These are phyloP conservation scores for Podospora pseudopauciseta DNA, from an alignment of 495 filamentous ascomycete species.

Conservation along the genomic window DNA sequence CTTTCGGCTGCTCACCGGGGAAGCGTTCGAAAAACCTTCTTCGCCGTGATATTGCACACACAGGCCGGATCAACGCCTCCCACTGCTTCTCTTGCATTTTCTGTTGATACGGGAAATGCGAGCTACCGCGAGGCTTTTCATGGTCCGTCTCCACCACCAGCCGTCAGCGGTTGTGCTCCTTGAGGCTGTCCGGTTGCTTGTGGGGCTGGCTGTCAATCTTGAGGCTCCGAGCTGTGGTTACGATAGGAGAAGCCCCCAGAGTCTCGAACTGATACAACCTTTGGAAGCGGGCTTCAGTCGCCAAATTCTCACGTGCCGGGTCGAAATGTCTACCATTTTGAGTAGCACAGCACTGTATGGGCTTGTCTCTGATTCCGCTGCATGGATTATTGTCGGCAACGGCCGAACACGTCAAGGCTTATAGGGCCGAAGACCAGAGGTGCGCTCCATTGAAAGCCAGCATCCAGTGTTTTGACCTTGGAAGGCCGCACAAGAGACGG, in stretches of 20 bases:
- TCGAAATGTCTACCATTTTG: slow-evolving; percentile 16
- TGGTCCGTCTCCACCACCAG: background rate
- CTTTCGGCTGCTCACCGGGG: background rate
- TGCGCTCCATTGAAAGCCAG: slow-evolving; percentile 18
- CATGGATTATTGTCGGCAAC: slow-evolving; percentile 31
- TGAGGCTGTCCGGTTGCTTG: slow-evolving; percentile 14
- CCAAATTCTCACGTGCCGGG: slow-evolving; percentile 28
- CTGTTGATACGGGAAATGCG: slow-evolving; percentile 3
- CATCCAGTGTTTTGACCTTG: slow-evolving; percentile 16
- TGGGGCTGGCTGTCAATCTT: slow-evolving; percentile 2
- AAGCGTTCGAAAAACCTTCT: background rate
- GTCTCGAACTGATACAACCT: slow-evolving; percentile 11
- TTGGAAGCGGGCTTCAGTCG: slow-evolving; percentile 11
- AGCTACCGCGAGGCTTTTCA: slow-evolving; percentile 1
- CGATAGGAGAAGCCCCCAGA: background rate
- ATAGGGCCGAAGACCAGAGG: slow-evolving; percentile 32
- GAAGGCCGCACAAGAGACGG: slow-evolving; percentile 9
- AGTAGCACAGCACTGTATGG: slow-evolving; percentile 28
- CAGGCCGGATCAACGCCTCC: slow-evolving; percentile 10
- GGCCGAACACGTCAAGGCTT: slow-evolving; percentile 32
- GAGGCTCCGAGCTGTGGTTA: background rate
- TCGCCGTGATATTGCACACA: background rate
- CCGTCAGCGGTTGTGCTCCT: slow-evolving; percentile 22
- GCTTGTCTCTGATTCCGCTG: slow-evolving; percentile 28
- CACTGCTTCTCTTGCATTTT: background rate